These are phyloP conservation scores for Candida gigantensis DNA, from an alignment of 1,139 yeast genomes.

Conservation along the genomic window DNA sequence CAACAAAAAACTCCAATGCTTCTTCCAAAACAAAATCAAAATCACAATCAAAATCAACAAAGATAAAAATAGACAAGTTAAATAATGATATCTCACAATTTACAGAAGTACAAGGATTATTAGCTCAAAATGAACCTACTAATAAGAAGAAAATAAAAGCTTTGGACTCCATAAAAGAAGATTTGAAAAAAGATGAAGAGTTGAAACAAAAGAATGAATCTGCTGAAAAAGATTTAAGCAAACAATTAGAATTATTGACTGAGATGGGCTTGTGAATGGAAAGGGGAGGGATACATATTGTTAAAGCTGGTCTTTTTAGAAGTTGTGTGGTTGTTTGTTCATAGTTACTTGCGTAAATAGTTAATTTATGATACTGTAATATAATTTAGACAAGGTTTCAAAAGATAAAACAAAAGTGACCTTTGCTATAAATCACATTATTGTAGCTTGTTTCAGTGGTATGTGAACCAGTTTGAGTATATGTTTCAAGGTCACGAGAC, in stretches of 20 bases:
- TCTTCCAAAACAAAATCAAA: constrained; percentile 22
- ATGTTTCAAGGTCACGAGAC: too few relatives aligned
- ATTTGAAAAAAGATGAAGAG: constrained; percentile 42
- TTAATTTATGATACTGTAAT: background rate
- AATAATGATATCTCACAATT: constrained; percentile 41
- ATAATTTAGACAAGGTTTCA: too few relatives aligned
- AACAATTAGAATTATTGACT: constrained; percentile 60
- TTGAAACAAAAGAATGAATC: constrained; percentile 37
- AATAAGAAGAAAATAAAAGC: constrained; percentile 20
- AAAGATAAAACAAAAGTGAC: too few relatives aligned
- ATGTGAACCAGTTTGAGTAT: too few relatives aligned
- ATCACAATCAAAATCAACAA: constrained; percentile 34
- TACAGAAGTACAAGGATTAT: constrained; percentile 33
- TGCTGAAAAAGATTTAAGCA: constrained; percentile 52
- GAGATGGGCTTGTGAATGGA: constrained; percentile 45
- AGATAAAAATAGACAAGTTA: constrained; percentile 43
- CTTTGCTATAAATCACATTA: too few relatives aligned
- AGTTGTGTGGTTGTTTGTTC: background rate
- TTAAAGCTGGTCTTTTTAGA: background rate
- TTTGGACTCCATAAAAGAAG: constrained; percentile 42
- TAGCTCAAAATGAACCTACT: constrained; percentile 15
- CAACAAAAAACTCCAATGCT: background rate
- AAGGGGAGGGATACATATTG: too few relatives aligned
- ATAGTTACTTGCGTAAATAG: background rate
- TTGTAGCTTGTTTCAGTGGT: too few relatives aligned